Conservation (phyloP, 2,329 filamentous ascomycete genomes). For the Stenocarpella maydis region DNA sequence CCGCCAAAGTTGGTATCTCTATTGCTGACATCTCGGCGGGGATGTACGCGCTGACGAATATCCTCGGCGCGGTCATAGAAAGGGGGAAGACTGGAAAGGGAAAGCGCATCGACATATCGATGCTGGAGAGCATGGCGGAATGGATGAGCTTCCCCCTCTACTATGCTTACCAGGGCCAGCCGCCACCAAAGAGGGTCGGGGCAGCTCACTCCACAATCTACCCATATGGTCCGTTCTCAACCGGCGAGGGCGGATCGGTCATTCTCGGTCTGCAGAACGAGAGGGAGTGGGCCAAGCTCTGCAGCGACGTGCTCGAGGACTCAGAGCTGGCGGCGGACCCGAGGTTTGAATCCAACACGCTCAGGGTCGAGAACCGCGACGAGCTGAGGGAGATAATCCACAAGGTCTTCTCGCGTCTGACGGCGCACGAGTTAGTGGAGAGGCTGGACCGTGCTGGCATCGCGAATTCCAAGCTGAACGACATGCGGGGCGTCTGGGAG, state of each 20-base stretch:
- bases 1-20: conserved; percentile 61
- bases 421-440: conserved; percentile 50
- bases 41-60: conserved; percentile 61
- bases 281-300: conserved; percentile 62
- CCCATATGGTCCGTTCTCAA: conserved; percentile 63
- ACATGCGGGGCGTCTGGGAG: conserved; percentile 62
- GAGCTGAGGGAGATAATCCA: conserved; percentile 56
- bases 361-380: conserved; percentile 55
- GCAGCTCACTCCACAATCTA: conserved; percentile 64
- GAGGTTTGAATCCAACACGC: conserved; percentile 56
- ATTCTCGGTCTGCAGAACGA: conserved; percentile 68
- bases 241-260: conserved; percentile 55
- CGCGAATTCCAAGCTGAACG: conserved; percentile 63
- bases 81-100: conserved; percentile 58
- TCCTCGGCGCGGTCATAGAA: conserved; percentile 58
- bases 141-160: conserved; percentile 67
- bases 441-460: conserved; percentile 57
- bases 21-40: conserved; percentile 63
- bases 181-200: conserved; percentile 53
- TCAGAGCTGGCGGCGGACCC: conserved; percentile 52
- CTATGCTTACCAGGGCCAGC: conserved; percentile 57
- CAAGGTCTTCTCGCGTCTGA: conserved; percentile 49
- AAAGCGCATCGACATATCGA: conserved; percentile 61
- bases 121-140: conserved; percentile 66
- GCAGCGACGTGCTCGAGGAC: conserved; percentile 53